A percentile compares a stretch with the other conserved stretches of the same genome.
These are phyloP conservation scores for Miscanthus lutarioriparius DNA, from an alignment of 176 grass and related monocot species.

Conservation along the genomic window DNA sequence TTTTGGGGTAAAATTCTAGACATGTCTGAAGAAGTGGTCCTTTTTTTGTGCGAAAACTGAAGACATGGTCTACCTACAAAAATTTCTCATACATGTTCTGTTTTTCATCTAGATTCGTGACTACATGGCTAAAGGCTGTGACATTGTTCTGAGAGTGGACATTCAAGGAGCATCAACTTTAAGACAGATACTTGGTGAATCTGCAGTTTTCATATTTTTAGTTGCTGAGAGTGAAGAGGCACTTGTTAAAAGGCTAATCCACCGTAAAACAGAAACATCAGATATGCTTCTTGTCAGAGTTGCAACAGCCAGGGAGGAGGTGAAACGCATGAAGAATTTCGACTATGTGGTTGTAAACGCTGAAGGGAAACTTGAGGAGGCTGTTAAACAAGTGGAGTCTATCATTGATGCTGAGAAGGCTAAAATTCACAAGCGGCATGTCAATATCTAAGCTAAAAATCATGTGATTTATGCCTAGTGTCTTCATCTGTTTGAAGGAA, in stretches of 20 bases:
- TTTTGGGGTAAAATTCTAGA: constrained; percentile 21
- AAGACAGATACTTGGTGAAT: constrained; percentile 76
- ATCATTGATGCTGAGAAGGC: constrained; percentile 96
- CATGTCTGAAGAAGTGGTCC: background rate
- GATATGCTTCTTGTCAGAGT: constrained; percentile 97
- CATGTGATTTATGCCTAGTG: background rate
- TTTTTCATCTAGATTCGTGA: constrained; percentile 71
- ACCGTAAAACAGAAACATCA: constrained; percentile 86
- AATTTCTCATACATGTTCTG: constrained; percentile 17
- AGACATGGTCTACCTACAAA: background rate
- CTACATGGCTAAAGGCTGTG: constrained; percentile 86
- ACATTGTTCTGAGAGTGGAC: constrained; percentile 95
- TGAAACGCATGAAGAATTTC: constrained; percentile 64
- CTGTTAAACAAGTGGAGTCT: constrained; percentile 78
- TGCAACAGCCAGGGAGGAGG: constrained; percentile 84
- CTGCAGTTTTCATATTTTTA: constrained; percentile 91
- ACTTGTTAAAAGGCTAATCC: constrained; percentile 83
- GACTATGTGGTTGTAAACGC: constrained; percentile 90
- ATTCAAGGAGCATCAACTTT: constrained; percentile 94
- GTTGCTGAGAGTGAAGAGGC: constrained; percentile 88
- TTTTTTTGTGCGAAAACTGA: background rate
- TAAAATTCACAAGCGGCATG: constrained; percentile 59
- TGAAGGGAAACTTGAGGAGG: constrained; percentile 82
- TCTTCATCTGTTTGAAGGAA: background rate
- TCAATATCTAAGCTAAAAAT: constrained; percentile 57